Conservation (phyloP, 495 filamentous ascomycete species). For the Venustampulla echinocandica region DNA sequence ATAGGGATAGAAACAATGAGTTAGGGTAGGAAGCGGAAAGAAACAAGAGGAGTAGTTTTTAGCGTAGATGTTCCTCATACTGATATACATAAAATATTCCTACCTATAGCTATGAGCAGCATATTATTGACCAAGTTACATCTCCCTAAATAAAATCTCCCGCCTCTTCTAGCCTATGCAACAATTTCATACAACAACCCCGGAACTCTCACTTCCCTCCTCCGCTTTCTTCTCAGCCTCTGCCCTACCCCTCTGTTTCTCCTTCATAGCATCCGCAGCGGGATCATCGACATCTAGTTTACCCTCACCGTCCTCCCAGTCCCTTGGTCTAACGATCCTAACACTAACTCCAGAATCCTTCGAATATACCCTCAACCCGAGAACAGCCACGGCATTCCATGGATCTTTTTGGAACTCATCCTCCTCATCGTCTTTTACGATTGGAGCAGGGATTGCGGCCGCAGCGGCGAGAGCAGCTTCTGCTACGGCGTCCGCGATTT, state of each 20-base stretch:
- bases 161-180: not conserved
- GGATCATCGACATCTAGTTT: slow-evolving; percentile 1
- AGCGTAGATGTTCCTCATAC: no score
- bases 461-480: slow-evolving; percentile 1
- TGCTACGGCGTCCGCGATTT: slow-evolving; percentile 8
- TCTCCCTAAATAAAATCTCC: no score
- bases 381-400: slow-evolving; percentile 81
- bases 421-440: slow-evolving; percentile 24
- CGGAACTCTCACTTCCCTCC: not conserved
- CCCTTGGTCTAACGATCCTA: slow-evolving; percentile 12
- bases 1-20: no score
- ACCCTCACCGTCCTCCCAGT: slow-evolving; percentile 7
- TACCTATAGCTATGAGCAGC: no score
- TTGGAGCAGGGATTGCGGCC: not conserved
- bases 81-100: no score
- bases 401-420: slow-evolving; percentile 46
- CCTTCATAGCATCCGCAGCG: not conserved
- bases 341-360: slow-evolving; percentile 11
- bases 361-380: slow-evolving; percentile 67
- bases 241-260: not conserved
- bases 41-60: no score
- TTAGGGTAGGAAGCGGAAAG: no score
- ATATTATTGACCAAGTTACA: no score
- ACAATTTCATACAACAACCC: not conserved
- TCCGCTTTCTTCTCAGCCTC: not conserved